Base-by-base conservation (phyloP, 352 stramenopile genomes). In the Phytophthora colocasiae region DNA sequence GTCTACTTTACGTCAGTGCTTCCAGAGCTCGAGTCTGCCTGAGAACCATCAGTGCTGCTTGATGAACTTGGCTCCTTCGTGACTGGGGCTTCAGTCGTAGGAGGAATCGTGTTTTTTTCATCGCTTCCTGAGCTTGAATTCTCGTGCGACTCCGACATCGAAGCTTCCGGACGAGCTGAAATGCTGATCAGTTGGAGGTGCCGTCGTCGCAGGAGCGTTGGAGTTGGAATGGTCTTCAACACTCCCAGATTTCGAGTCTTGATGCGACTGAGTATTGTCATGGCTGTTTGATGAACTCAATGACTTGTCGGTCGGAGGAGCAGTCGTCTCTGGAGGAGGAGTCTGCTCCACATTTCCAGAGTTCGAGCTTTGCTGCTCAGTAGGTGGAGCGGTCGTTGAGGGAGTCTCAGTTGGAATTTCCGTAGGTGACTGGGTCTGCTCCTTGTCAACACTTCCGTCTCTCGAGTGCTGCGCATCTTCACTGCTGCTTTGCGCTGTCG, bases 1-100 rank as follows among this genome's bases (percentile, higher is more conserved):
- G 52, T 50, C 10, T 62, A 47, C 19, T 54, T 62, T 7, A 39
- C 55, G n/a, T 31, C 56, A 27, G 6, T 19, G 36, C 56, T 50
- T 49, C 36, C 56, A 17, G 45, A 46, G 26, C n/a, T 50, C 22
- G 56, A 63, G 43, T 54, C 46, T n/a, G 47, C 31, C 8, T 12
- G 15, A 31, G 55, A 62, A 5, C 4, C 12, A n/a, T 50, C 32
- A 8, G 15, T 26, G 32, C 43, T 54, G n/a, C 27, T 41, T 34
- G 40, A 52, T 4, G 27, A 27, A 19, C 31, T 55, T 4, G 48
- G 29, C 29, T 43, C 17, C 15, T 45, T 6, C 17, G 48, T 32
- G 31, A 9, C 48, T 45, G 49, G 50, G 17, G 50, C 24, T 3
- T 24, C 36, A n/a, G 50, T 58, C 6, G 50, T 22, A 29, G 50